Evolutionary conservation across 1,284 basidiomycete genomes (phyloP).

Genomic region (Ustilago loliicola): DNA sequence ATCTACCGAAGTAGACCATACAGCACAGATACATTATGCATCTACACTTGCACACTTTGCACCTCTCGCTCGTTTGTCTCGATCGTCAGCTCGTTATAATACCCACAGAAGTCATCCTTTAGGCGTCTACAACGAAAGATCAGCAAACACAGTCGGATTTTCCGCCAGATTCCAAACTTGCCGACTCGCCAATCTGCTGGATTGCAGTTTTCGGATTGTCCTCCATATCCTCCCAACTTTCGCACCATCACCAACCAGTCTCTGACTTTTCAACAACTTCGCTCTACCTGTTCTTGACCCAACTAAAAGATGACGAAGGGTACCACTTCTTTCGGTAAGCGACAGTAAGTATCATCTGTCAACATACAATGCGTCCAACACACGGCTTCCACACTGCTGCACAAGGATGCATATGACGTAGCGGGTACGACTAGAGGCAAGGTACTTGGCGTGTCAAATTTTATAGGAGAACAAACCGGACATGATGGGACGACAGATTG

Average conservation of each 20-base stretch:
- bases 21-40: not conserved
- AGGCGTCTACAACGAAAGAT: not conserved
- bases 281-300: constrained; percentile 9
- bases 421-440: not conserved
- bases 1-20: not conserved
- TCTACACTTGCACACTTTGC: not conserved
- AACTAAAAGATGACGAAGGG: constrained; percentile 67
- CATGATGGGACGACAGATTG: no score
- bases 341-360: constrained; percentile 67
- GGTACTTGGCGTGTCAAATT: not conserved
- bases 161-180: not conserved
- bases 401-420: not conserved
- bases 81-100: not conserved
- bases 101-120: not conserved
- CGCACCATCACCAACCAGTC: constrained; percentile 5
- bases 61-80: not conserved
- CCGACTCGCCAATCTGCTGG: not conserved
- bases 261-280: constrained; percentile 19
- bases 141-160: not conserved
- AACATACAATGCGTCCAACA: constrained; percentile 80
- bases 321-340: constrained; percentile 71
- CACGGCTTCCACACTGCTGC: constrained; percentile 78
- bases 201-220: constrained; percentile 38
- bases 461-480: no score
- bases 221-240: not conserved